Base-by-base conservation (phyloP, 2,329 filamentous ascomycete species). In the Aspergillus terreus region DNA sequence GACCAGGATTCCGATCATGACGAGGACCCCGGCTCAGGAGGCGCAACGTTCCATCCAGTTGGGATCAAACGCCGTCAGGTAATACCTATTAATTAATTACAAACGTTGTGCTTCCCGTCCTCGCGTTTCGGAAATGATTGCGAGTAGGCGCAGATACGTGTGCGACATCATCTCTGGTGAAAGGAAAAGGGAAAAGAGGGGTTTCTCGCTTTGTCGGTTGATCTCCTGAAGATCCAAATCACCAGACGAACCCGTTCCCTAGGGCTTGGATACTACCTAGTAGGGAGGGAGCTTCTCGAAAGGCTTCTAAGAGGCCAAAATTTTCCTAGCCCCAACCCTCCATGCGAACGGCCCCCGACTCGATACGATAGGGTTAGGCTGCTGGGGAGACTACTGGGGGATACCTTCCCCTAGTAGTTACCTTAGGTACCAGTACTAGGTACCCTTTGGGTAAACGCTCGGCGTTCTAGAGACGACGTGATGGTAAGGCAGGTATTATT, bases 31-130 rank as follows among this genome's bases (percentile, higher is more conserved):
- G 49, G 59, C 51, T 44, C 42, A 52, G 48, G 58, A 58, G 59
- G 59, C 60, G 59, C 60, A 61, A 63, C 56, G 56, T 63, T 61
- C 60, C 60, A 63, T 61, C 52, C 60, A 60, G 56, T 60, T 58
- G 59, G 60, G 56, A 61, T 54, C 47, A 14, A 41, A 51, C 48
- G 33, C 41, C 44, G 23, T 23, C 44, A 33, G 42, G 40, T 50
- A 32, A 19, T 19, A 17, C 17, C 17, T 17, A 19, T 19, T 19
- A 19, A 48, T 52, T 52, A 27, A 46, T 54, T 52, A 49, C 50
- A 44, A 10, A 21, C 6, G n/a, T 43, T 17, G 5, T 35, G 4
- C 19, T n/a, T 42, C 45, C 40, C 41, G 12, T 14, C 47, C 19
- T 9, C 27, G 40, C 19, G 40, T 42, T 42, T 42, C 17, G 40